A percentile compares a stretch with the other conserved stretches of the same genome.
phyloP scores from a whole-genome alignment of 805 yeast species.

The Ascoidea rubescens region DNA sequence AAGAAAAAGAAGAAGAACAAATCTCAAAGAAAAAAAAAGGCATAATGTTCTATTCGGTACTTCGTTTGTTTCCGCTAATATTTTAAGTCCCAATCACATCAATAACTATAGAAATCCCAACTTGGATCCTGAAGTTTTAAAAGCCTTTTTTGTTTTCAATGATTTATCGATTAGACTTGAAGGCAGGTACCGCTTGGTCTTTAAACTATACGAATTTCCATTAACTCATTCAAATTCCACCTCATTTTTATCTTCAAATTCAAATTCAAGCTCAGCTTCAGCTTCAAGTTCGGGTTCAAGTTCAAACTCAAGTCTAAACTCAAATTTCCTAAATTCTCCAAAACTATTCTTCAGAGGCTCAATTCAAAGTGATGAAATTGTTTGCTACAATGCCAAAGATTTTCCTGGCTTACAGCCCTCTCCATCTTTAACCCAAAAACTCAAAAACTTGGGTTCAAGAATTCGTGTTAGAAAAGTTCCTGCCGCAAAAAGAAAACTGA shows the following conservation, averaged over 20 bases:
- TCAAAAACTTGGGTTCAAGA: too few species aligned
- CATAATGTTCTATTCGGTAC: slow-evolving; percentile 12
- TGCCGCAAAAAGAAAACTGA: neutral
- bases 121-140: slow-evolving; percentile 4
- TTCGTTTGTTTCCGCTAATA: slow-evolving; percentile 13
- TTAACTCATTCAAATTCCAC: neutral
- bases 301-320: neutral
- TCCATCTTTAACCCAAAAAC: neutral
- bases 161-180: slow-evolving; percentile 20
- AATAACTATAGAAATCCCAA: neutral
- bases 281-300: neutral
- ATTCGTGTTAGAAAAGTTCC: neutral
- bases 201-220: slow-evolving; percentile 16
- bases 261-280: neutral
- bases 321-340: neutral
- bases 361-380: neutral
- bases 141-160: slow-evolving; percentile 16
- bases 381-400: neutral
- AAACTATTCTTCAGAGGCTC: neutral
- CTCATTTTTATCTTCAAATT: neutral
- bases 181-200: slow-evolving; percentile 17
- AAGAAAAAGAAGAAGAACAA: neutral
- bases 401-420: neutral
- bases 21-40: neutral
- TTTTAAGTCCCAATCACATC: slow-evolving; percentile 9